These are phyloP conservation scores for Aegilops tauschii DNA, from an alignment of 176 grass and related monocot genomes.

Conservation along the genomic window DNA sequence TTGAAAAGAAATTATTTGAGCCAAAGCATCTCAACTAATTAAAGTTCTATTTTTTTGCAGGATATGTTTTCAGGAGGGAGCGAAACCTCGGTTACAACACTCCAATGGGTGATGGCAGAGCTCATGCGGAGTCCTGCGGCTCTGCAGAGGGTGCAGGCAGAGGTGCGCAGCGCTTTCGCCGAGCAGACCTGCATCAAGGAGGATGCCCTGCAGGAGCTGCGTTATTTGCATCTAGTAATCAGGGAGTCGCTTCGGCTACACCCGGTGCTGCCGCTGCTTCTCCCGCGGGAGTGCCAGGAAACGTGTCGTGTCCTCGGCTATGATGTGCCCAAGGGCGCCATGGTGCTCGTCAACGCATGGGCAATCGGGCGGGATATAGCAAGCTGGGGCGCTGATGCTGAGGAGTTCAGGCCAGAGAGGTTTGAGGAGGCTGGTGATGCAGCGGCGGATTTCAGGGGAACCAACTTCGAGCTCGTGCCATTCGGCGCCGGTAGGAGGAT, in stretches of 20 bases:
- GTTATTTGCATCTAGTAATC: neutral
- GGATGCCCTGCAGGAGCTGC: neutral
- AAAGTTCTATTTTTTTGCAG: neutral
- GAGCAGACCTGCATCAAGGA: neutral
- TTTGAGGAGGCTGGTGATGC: neutral
- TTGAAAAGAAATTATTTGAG: no score
- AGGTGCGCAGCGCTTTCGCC: neutral
- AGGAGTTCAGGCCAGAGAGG: neutral
- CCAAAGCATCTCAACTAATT: no score
- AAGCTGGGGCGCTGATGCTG: neutral
- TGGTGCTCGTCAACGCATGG: neutral
- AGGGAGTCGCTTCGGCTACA: neutral
- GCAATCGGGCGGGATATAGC: neutral
- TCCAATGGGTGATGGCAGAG: neutral
- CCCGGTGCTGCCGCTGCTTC: neutral
- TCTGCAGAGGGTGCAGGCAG: neutral
- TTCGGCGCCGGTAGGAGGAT: neutral
- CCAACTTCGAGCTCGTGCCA: neutral
- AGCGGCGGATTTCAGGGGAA: neutral
- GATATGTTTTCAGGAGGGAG: neutral
- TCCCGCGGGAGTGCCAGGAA: neutral
- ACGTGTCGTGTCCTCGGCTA: neutral
- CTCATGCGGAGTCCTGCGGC: neutral
- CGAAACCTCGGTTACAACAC: neutral
- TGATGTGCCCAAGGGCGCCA: neutral